Conservation (phyloP, 371 early-diverging fungal species). For the Coemansia linderi region DNA sequence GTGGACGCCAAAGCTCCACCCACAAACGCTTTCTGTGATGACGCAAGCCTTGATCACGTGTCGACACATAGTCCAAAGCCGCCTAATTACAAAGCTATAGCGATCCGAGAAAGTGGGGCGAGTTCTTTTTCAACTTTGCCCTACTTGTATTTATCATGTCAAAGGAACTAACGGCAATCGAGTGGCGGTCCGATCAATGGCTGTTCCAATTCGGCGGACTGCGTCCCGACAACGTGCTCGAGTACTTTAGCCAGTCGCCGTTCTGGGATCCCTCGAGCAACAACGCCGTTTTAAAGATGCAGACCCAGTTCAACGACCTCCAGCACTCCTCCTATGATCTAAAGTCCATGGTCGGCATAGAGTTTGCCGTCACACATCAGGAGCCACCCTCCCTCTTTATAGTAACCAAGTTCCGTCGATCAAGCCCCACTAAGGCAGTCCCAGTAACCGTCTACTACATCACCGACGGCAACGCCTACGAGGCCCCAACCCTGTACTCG, state of each 20-base stretch:
- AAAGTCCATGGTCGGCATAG: conserved; percentile 85
- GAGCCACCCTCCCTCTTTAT: conserved; percentile 79
- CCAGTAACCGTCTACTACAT: conserved; percentile 82
- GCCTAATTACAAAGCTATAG: neutral
- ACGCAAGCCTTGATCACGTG: conserved; percentile 9
- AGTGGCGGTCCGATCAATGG: conserved; percentile 67
- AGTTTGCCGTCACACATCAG: conserved; percentile 78
- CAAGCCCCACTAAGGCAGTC: conserved; percentile 66
- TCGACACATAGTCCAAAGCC: neutral
- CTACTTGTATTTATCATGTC: conserved; percentile 15
- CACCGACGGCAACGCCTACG: conserved; percentile 88
- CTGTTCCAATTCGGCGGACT: conserved; percentile 64
- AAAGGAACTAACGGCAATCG: conserved; percentile 58
- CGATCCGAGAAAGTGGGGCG: neutral
- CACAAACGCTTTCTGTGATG: neutral
- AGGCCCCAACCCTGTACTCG: conserved; percentile 83
- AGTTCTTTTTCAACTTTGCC: neutral
- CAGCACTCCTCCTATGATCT: conserved; percentile 65
- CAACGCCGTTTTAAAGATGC: conserved; percentile 96
- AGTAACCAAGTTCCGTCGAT: conserved; percentile 77
- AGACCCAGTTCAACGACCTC: conserved; percentile 89
- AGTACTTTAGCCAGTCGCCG: conserved; percentile 93
- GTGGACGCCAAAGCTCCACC: neutral
- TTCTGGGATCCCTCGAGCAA: conserved; percentile 97
- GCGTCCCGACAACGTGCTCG: conserved; percentile 81